Conservation (phyloP, 345 rosid species). For the Arabidopsis arenosa region DNA sequence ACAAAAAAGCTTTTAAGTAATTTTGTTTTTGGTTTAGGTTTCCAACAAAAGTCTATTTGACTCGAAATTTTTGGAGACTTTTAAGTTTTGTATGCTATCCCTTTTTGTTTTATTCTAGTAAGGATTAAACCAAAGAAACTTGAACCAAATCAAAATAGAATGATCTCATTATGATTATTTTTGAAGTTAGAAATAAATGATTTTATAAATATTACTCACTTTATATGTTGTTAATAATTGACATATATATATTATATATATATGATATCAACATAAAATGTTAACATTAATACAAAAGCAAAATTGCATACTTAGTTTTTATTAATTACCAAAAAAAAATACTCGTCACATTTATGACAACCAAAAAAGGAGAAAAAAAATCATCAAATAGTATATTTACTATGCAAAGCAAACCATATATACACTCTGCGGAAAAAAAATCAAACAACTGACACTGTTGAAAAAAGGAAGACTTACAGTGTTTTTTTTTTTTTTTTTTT, state of each 20-base stretch:
- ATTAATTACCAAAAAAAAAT: slow-evolving; percentile 10
- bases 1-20: too few species aligned
- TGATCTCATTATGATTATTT: background rate
- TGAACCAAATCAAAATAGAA: slow-evolving; percentile 1
- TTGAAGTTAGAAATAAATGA: slow-evolving; percentile 10
- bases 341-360: background rate
- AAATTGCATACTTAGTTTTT: background rate
- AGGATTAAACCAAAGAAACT: slow-evolving; percentile 14
- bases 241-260: too few species aligned
- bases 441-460: slow-evolving; percentile 22
- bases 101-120: slow-evolving; percentile 1
- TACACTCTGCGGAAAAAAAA: slow-evolving; percentile 1
- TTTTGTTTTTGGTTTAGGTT: background rate
- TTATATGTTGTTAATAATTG: too few species aligned
- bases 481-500: too few species aligned
- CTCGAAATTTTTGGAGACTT: background rate
- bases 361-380: background rate
- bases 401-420: background rate
- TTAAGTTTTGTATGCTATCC: background rate
- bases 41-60: background rate
- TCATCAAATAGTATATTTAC: background rate
- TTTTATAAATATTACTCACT: background rate
- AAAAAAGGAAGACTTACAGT: slow-evolving; percentile 34
- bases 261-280: background rate
- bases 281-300: background rate